phyloP scores from a whole-genome alignment of 495 filamentous ascomycete genomes.

The Rusavskia elegans region DNA sequence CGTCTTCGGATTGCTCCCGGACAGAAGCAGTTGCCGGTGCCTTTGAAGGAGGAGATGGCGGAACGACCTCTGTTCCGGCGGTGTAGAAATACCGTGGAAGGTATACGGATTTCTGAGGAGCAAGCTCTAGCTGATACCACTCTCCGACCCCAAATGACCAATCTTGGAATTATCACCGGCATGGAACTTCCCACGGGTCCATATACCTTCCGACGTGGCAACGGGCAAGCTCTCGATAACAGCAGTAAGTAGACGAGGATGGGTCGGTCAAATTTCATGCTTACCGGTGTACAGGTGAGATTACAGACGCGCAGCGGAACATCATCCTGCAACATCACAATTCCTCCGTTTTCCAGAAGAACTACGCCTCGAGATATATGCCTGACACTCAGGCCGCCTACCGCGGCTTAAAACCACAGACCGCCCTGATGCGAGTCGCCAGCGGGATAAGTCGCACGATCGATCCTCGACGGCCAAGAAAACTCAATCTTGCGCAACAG shows the following conservation, averaged over 20 bases:
- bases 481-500: not conserved
- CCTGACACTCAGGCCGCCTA: constrained; percentile 2
- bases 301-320: constrained; percentile 1
- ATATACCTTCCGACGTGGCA: constrained; percentile 3
- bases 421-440: not conserved
- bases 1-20: not conserved
- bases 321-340: constrained; percentile 2
- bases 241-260: constrained; percentile 3
- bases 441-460: constrained; percentile 6
- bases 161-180: not conserved
- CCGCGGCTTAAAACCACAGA: constrained; percentile 3
- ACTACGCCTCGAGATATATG: constrained; percentile 5
- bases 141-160: constrained; percentile 3
- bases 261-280: not conserved
- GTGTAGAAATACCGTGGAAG: constrained; percentile 1
- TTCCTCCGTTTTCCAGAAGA: constrained; percentile 2
- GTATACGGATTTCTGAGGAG: constrained; percentile 1
- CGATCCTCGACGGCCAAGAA: not conserved
- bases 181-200: constrained; percentile 1
- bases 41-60: constrained; percentile 4
- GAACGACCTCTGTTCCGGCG: not conserved
- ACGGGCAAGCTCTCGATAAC: constrained; percentile 2
- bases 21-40: not conserved
- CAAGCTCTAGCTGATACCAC: constrained; percentile 4
- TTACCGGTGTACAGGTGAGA: not conserved